A percentile compares a stretch with the other conserved stretches of the same genome.
These are phyloP conservation scores for Parafenestella ontariensis DNA, from an alignment of 2,329 filamentous ascomycete species.

Conservation along the genomic window DNA sequence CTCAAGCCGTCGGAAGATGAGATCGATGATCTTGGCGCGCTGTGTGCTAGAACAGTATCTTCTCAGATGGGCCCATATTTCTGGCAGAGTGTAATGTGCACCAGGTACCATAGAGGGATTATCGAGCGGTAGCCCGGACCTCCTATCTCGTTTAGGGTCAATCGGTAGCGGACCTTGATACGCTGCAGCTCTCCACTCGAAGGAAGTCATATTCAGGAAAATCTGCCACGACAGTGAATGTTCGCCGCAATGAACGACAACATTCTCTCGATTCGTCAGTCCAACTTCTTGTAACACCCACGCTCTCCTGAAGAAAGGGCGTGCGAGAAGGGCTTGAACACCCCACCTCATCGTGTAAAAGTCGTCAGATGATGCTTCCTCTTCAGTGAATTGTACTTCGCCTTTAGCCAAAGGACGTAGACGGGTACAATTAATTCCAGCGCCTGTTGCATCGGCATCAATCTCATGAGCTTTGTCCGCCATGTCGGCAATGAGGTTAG, in stretches of 20 bases:
- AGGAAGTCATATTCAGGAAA: neutral
- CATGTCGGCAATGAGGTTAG: neutral
- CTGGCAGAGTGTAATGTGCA: neutral
- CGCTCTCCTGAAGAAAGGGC: neutral
- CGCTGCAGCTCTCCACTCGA: neutral
- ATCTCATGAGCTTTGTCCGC: neutral
- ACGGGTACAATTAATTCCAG: neutral
- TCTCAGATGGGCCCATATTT: neutral
- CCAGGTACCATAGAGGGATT: neutral
- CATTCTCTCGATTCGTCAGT: neutral
- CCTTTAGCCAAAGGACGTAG: neutral
- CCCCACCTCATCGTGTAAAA: neutral
- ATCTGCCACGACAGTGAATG: neutral
- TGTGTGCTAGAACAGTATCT: neutral
- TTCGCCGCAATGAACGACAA: neutral
- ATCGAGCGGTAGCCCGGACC: neutral
- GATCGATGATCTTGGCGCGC: neutral
- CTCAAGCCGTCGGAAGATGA: neutral
- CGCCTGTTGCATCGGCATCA: neutral
- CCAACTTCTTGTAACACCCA: neutral
- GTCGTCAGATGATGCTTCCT: neutral
- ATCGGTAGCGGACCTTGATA: neutral
- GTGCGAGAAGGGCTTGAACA: neutral
- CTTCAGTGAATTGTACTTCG: neutral
- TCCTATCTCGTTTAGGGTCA: neutral